Evolutionary conservation across 1,284 basidiomycete species (phyloP).

Genomic region (Stygiomarasmius scandens): DNA sequence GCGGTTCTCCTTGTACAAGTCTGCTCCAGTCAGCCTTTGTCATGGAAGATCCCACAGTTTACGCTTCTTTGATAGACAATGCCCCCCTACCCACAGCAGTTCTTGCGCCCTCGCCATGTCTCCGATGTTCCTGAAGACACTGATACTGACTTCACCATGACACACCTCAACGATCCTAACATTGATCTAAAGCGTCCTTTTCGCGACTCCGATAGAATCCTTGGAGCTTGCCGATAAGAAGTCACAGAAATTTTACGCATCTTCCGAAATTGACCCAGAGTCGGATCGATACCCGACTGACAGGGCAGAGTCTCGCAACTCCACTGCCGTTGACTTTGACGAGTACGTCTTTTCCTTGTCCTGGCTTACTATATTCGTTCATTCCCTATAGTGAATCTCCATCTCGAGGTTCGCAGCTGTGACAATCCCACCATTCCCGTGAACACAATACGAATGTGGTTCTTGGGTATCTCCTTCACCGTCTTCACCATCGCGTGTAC

Average conservation of each 20-base stretch:
- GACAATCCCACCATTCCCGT: constrained; percentile 81
- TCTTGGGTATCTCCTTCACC: constrained; percentile 70
- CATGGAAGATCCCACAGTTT: constrained; percentile 46
- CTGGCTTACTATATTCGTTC: constrained; percentile 16
- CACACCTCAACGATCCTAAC: constrained; percentile 83
- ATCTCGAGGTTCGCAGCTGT: constrained; percentile 83
- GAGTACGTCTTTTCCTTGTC: constrained; percentile 51
- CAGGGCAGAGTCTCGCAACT: constrained; percentile 55
- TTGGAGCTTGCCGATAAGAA: constrained; percentile 49
- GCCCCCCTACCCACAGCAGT: constrained; percentile 11
- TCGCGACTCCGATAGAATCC: constrained; percentile 33
- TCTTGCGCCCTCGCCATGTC: constrained; percentile 43
- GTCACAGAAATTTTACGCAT: constrained; percentile 25
- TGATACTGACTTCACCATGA: constrained; percentile 66
- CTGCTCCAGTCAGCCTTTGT: constrained; percentile 25
- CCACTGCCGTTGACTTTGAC: constrained; percentile 63
- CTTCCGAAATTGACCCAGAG: constrained; percentile 50
- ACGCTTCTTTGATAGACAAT: constrained; percentile 41
- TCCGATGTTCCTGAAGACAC: constrained; percentile 79
- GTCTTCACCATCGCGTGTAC: no score
- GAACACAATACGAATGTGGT: constrained; percentile 86
- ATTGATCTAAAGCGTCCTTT: constrained; percentile 53
- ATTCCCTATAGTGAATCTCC: constrained; percentile 69
- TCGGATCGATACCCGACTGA: constrained; percentile 56
- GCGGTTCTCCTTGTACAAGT: constrained; percentile 19